Conservation (phyloP, 768 basidiomycete genomes). For the Leccinum variicolor region DNA sequence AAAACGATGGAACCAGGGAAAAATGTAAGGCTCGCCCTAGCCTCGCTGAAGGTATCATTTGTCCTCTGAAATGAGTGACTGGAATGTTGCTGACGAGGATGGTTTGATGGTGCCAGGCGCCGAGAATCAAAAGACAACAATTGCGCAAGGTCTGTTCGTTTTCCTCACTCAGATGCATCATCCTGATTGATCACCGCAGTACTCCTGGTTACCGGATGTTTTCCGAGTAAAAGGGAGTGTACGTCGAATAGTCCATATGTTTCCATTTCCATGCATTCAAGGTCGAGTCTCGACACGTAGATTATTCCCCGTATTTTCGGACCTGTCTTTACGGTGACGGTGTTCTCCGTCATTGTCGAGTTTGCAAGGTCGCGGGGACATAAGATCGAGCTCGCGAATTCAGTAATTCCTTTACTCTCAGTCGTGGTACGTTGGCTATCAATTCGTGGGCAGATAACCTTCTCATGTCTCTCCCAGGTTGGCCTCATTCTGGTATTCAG, state of each 20-base stretch:
- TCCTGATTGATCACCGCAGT: conserved; percentile 38
- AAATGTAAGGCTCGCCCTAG: conserved; percentile 12
- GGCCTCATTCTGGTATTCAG: conserved; percentile 88
- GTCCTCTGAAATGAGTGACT: neutral
- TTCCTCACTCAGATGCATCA: neutral
- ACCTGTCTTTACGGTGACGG: conserved; percentile 79
- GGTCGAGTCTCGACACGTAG: conserved; percentile 31
- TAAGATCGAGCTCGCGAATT: conserved; percentile 66
- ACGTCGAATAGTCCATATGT: conserved; percentile 27
- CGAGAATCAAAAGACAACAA: conserved; percentile 48
- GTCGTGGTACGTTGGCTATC: conserved; percentile 67
- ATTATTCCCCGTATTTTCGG: conserved; percentile 71
- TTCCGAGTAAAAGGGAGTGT: conserved; percentile 81
- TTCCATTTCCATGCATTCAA: conserved; percentile 5
- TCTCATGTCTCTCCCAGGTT: conserved; percentile 44
- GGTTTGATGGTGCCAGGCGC: conserved; percentile 26
- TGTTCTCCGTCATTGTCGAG: conserved; percentile 62
- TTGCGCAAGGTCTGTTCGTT: conserved; percentile 45
- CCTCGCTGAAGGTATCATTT: conserved; percentile 26
- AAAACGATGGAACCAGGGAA: conserved; percentile 24
- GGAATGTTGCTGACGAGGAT: neutral
- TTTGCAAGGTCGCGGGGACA: conserved; percentile 59
- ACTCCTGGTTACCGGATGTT: conserved; percentile 89
- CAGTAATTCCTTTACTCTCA: conserved; percentile 82
- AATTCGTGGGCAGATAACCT: neutral